These are phyloP conservation scores for Sanghuangporus weigelae DNA, from an alignment of 1,284 basidiomycete genomes.

Conservation along the genomic window DNA sequence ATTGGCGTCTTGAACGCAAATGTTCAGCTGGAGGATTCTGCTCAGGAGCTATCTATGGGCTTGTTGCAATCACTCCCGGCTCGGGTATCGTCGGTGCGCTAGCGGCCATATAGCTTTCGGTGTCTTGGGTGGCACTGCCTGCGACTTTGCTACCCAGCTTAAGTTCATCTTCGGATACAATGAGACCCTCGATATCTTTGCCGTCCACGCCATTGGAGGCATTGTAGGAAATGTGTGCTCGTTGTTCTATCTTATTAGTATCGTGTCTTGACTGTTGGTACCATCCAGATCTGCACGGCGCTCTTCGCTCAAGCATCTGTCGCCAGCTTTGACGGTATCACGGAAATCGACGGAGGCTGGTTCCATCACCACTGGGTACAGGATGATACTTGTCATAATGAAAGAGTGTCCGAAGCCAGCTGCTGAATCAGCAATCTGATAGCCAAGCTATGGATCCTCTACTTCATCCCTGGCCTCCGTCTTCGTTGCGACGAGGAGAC, in stretches of 20 bases:
- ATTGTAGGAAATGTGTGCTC: constrained; percentile 67
- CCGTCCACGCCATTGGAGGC: constrained; percentile 86
- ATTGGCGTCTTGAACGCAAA: constrained; percentile 90
- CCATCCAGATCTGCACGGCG: constrained; percentile 62
- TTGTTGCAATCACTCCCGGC: constrained; percentile 93
- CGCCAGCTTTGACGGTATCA: constrained; percentile 77
- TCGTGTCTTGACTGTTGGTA: background rate
- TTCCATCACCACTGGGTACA: constrained; percentile 82
- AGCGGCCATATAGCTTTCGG: constrained; percentile 83
- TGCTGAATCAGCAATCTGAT: constrained; percentile 80
- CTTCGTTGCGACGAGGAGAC: constrained; percentile 78
- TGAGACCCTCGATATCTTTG: constrained; percentile 86
- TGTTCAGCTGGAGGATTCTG: constrained; percentile 96
- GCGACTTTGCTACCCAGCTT: constrained; percentile 94
- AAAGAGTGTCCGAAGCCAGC: constrained; percentile 79
- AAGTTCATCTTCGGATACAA: constrained; percentile 78
- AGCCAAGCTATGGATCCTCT: constrained; percentile 92
- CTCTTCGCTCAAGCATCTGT: constrained; percentile 87
- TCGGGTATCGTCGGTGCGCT: constrained; percentile 87
- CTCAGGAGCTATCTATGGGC: constrained; percentile 87
- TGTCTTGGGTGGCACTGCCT: constrained; percentile 75
- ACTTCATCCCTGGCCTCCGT: constrained; percentile 83
- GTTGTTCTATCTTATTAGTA: background rate
- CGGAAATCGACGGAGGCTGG: constrained; percentile 82
- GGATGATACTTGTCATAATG: constrained; percentile 80